Evolutionary conservation across 2,329 filamentous ascomycete genomes (phyloP), one percentile per base, ranked within the genome.

Genomic region (Chrysoporthe cubensis): DNA sequence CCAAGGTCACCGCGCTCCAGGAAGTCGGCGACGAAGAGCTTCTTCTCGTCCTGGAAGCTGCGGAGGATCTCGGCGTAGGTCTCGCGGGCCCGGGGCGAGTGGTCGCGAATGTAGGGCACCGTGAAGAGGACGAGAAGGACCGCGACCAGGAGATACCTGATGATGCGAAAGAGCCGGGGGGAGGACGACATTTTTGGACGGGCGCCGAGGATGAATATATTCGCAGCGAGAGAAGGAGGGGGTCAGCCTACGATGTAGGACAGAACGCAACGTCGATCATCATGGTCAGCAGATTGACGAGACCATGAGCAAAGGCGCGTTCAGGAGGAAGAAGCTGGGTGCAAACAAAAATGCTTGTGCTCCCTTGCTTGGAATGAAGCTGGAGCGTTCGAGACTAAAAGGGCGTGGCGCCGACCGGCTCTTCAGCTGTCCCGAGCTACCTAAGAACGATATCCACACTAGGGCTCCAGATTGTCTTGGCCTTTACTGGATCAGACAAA

Each of bases 21-120:
- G 48, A 78, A 79, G 70, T 77, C 75, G 40, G 72, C 71, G 54
- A 79, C 71, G 61, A 80, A 80, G 6, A 77, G 68, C 26, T 72
- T 71, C 71, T 74, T 75, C 68, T 79, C 71, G 68, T 75, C 72
- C 69, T 75, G 73, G 68, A 79, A 76, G 46, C 71, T 65, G 56
- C 75, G 74, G 37, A 76, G 70, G 59, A 77, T 65, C 14, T 71
- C 71, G 14, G 69, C 54, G 56, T 75, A 75, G 37, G 71, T 40
- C 32, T 72, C 71, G 52, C 65, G 62, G 59, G 58, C 57, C 7
- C 18, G 18, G 18, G 69, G 43, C 1, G 63, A 40, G 26, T 60
- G 52, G 32, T 42, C 43, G 54, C 56, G 63, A 16, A 77, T 56
- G 59, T 74, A 75, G 42, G 70, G 71, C 9, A 79, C 32, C 11